These are phyloP conservation scores for Beauveria australis DNA, from an alignment of 2,329 filamentous ascomycete species.

Conservation along the genomic window DNA sequence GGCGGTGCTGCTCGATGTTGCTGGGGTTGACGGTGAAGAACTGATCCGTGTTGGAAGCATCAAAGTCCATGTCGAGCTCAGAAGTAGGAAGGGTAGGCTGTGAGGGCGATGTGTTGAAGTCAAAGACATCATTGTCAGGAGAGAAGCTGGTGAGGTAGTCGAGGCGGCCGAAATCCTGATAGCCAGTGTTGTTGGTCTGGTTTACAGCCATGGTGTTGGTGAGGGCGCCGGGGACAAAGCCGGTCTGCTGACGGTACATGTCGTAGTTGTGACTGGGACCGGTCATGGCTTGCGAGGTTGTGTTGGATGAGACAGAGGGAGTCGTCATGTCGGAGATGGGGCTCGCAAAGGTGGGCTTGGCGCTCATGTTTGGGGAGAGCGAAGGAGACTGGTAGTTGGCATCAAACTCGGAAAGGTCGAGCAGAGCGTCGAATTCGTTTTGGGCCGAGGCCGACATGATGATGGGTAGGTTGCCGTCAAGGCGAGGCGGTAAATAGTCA, in stretches of 20 bases:
- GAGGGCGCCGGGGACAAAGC: constrained; percentile 76
- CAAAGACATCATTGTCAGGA: constrained; percentile 58
- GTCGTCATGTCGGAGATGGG: constrained; percentile 45
- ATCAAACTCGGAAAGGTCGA: constrained; percentile 58
- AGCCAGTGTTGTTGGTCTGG: constrained; percentile 48
- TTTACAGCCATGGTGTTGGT: constrained; percentile 74
- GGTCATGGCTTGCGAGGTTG: constrained; percentile 53
- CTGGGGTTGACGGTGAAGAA: constrained; percentile 70
- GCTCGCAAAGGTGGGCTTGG: constrained; percentile 46
- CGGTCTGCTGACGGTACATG: constrained; percentile 91
- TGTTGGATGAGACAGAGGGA: constrained; percentile 44
- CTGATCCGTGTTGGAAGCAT: constrained; percentile 40
- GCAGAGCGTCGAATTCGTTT: constrained; percentile 47
- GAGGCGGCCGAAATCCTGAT: constrained; percentile 39
- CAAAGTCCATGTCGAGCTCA: constrained; percentile 58
- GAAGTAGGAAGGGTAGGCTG: constrained; percentile 48
- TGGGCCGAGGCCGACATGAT: constrained; percentile 33
- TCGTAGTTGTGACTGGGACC: constrained; percentile 93
- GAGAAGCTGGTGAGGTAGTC: constrained; percentile 49
- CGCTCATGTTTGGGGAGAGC: constrained; percentile 44
- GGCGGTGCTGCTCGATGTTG: constrained; percentile 47
- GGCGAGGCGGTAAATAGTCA: background rate
- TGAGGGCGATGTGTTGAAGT: constrained; percentile 63
- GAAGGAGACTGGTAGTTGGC: constrained; percentile 53
- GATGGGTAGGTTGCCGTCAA: background rate